Evolutionary conservation across 208 protist genomes (phyloP).

Genomic region (Trypanosoma boissoni): DNA sequence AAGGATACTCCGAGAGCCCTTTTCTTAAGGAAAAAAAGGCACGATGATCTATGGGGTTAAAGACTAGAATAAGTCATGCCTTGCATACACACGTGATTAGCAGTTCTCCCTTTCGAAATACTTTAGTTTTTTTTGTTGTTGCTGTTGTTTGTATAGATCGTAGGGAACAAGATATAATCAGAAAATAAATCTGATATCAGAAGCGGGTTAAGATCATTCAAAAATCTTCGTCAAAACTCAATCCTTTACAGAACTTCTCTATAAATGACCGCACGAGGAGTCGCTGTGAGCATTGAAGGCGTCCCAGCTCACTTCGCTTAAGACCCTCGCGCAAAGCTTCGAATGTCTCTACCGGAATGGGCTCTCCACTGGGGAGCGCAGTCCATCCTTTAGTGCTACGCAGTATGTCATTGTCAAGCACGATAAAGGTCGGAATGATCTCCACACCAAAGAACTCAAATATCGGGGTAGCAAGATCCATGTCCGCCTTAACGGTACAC

Average conservation of each 20-base stretch:
- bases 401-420: constrained; percentile 70
- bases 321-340: constrained; percentile 27
- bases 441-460: constrained; percentile 70
- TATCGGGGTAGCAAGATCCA: constrained; percentile 71
- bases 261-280: constrained; percentile 56
- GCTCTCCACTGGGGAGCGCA: neutral
- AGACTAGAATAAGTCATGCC: too few species aligned
- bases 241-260: constrained; percentile 48
- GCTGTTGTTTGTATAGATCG: too few species aligned
- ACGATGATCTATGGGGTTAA: too few species aligned
- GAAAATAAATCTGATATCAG: too few species aligned
- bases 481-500: constrained; percentile 70
- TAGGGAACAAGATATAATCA: too few species aligned
- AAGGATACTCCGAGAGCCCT: too few species aligned
- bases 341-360: neutral
- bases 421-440: constrained; percentile 75
- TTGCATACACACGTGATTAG: too few species aligned
- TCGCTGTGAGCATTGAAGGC: constrained; percentile 74
- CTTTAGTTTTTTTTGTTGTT: too few species aligned
- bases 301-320: constrained; percentile 44
- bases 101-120: too few species aligned
- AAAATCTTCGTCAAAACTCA: constrained; percentile 83
- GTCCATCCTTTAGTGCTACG: constrained; percentile 10
- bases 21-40: too few species aligned
- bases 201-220: constrained; percentile 23